Evolutionary conservation across 495 filamentous ascomycete species (phyloP).

Genomic region (Hyaloscypha hepaticicola): DNA sequence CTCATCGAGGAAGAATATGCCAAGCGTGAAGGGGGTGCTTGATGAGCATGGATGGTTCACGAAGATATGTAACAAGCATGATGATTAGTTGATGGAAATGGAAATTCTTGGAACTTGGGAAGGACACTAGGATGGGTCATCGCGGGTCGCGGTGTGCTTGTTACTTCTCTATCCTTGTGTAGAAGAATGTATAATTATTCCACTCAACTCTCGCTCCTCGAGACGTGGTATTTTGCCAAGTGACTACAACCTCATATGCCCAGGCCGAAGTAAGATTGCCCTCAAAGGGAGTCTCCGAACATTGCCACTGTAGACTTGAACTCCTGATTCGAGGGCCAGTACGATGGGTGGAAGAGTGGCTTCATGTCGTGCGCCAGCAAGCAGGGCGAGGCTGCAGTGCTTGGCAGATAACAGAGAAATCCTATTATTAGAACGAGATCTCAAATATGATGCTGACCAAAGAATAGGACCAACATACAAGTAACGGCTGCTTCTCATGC

Average conservation of each 20-base stretch:
- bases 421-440: not conserved
- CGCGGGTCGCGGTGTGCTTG: not conserved
- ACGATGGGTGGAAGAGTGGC: too few relatives aligned
- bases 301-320: too few relatives aligned
- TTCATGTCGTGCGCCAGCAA: too few relatives aligned
- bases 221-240: not conserved
- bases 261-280: not conserved
- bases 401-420: too few relatives aligned
- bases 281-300: too few relatives aligned
- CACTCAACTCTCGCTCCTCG: not conserved
- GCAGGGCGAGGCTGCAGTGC: too few relatives aligned
- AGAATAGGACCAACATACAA: not conserved
- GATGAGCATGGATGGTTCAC: not conserved
- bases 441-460: not conserved
- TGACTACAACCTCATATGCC: not conserved
- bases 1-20: slow-evolving; percentile 39
- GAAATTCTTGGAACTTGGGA: not conserved
- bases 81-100: not conserved
- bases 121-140: slow-evolving; percentile 7
- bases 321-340: too few relatives aligned
- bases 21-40: slow-evolving; percentile 36
- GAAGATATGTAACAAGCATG: not conserved
- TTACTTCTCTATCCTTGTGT: slow-evolving; percentile 8
- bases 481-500: not conserved
- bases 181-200: not conserved